phyloP scores from a whole-genome alignment of 768 basidiomycete genomes.

The Pisolithus microcarpus region DNA sequence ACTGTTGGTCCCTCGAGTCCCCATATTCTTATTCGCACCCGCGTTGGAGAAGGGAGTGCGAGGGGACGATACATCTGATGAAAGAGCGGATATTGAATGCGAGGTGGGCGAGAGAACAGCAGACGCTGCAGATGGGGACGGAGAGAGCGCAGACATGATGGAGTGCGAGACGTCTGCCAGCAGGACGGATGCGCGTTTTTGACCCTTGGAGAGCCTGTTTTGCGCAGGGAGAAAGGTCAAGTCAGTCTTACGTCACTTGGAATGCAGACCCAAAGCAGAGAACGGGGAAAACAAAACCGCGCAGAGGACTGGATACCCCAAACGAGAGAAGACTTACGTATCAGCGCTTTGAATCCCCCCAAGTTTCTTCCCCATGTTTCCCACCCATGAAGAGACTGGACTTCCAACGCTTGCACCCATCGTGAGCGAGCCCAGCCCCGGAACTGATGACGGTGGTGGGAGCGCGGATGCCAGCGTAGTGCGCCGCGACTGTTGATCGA shows the following conservation, averaged over 20 bases:
- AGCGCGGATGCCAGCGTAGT: slow-evolving; percentile 6
- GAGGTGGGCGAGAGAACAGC: slow-evolving; percentile 18
- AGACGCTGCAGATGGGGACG: slow-evolving; percentile 29
- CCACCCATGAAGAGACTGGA: slow-evolving; percentile 42
- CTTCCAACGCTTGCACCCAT: slow-evolving; percentile 19
- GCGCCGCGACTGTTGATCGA: neutral
- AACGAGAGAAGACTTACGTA: slow-evolving; percentile 37
- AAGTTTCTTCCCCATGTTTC: slow-evolving; percentile 53
- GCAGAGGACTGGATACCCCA: neutral
- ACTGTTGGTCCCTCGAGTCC: slow-evolving; percentile 8
- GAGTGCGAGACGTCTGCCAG: slow-evolving; percentile 59
- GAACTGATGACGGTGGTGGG: slow-evolving; percentile 33
- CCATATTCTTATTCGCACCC: slow-evolving; percentile 13
- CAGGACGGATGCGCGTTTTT: slow-evolving; percentile 61
- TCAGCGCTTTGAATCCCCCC: slow-evolving; percentile 48
- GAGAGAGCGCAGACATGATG: slow-evolving; percentile 38
- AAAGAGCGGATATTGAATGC: slow-evolving; percentile 7
- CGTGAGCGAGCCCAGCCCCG: slow-evolving; percentile 33
- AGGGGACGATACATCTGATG: slow-evolving; percentile 1
- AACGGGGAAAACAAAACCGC: no score
- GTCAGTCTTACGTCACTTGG: neutral
- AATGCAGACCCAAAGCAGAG: no score
- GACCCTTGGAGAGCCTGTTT: slow-evolving; percentile 54
- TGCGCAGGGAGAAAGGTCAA: neutral
- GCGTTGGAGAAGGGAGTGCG: slow-evolving; percentile 6